These are phyloP conservation scores for Cydonia oblonga DNA, from an alignment of 331 rosid genomes.

Conservation along the genomic window DNA sequence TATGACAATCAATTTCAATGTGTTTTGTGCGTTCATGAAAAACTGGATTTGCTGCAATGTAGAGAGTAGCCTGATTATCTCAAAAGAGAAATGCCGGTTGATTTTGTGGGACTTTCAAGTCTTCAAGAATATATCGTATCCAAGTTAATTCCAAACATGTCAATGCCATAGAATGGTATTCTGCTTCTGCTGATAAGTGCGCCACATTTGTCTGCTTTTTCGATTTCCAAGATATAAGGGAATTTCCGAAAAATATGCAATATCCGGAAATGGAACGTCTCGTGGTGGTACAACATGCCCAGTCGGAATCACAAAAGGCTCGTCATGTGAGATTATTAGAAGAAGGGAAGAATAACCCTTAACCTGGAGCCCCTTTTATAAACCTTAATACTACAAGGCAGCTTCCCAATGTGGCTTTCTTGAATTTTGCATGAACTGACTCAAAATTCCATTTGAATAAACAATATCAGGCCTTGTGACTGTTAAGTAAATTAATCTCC, in stretches of 20 bases:
- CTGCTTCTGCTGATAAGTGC: not conserved
- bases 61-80: not conserved
- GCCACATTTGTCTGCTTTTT: not conserved
- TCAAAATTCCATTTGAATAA: not conserved
- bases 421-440: not conserved
- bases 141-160: not conserved
- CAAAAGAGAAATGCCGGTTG: not conserved
- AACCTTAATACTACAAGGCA: no score
- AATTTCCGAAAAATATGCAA: not conserved
- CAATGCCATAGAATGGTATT: not conserved
- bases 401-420: no score
- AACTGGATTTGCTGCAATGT: not conserved
- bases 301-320: no score
- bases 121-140: not conserved
- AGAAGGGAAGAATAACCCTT: no score
- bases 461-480: not conserved
- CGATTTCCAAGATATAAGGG: not conserved
- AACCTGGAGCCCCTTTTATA: no score
- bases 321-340: no score
- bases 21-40: not conserved
- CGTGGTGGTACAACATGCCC: no score
- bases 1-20: not conserved
- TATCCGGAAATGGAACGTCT: no score
- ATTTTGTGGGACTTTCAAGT: not conserved
- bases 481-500: not conserved